Conservation (phyloP, 352 stramenopile genomes). For the Globisporangium parvum region DNA sequence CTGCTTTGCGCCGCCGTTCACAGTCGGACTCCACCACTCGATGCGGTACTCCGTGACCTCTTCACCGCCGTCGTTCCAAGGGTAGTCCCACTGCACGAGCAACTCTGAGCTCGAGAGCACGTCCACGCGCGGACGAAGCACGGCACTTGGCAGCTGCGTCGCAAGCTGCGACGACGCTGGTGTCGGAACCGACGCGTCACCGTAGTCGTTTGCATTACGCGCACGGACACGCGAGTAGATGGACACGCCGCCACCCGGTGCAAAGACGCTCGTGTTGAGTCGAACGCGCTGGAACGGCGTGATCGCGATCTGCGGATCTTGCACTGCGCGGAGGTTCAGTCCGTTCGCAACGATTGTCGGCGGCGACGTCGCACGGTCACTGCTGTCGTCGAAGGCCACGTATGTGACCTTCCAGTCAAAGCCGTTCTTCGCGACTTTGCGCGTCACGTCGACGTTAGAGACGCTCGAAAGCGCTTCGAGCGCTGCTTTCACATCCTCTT, state of each 20-base stretch:
- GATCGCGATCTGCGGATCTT: conserved; percentile 38
- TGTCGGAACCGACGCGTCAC: conserved; percentile 28
- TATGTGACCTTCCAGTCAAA: conserved; percentile 93
- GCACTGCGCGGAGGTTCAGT: conserved; percentile 33
- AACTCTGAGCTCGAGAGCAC: conserved; percentile 56
- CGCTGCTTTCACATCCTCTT: conserved; percentile 89
- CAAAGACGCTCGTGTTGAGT: conserved; percentile 21
- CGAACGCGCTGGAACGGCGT: conserved; percentile 44
- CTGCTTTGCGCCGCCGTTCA: conserved; percentile 33
- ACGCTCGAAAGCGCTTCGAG: conserved; percentile 88
- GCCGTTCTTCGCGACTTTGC: conserved; percentile 77
- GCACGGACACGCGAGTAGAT: conserved; percentile 56
- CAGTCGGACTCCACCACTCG: conserved; percentile 51
- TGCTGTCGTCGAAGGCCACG: conserved; percentile 55
- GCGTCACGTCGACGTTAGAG: conserved; percentile 85
- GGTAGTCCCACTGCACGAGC: conserved; percentile 73
- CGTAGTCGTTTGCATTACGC: conserved; percentile 53
- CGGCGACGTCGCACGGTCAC: not conserved
- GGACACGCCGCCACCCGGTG: conserved; percentile 28
- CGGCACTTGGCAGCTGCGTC: conserved; percentile 36
- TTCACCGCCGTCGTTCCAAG: conserved; percentile 54
- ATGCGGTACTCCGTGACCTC: conserved; percentile 75
- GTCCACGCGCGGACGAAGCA: conserved; percentile 31
- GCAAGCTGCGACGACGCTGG: conserved; percentile 45
- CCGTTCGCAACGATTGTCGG: conserved; percentile 35